phyloP scores from a whole-genome alignment of 306 rosid species.

The Ormosia emarginata region DNA sequence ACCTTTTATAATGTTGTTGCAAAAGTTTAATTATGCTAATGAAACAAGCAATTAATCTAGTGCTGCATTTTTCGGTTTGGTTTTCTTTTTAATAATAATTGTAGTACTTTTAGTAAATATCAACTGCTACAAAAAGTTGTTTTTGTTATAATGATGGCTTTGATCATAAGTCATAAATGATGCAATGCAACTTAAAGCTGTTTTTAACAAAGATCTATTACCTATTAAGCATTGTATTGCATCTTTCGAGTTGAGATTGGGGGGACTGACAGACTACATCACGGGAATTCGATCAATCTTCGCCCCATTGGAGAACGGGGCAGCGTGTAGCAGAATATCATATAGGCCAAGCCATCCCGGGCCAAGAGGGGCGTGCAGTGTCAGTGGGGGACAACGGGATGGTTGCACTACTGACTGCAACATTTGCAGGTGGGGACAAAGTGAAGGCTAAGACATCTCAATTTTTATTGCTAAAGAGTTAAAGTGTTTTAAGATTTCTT shows the following conservation, averaged over 20 bases:
- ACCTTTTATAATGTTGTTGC: neutral
- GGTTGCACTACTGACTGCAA: constrained; percentile 1
- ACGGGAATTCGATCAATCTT: neutral
- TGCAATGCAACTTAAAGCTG: constrained; percentile 12
- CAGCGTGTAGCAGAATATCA: neutral
- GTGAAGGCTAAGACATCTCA: constrained; percentile 47
- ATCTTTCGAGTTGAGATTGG: neutral
- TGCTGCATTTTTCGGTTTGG: neutral
- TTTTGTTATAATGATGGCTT: neutral
- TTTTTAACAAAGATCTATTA: neutral
- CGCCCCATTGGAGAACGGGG: neutral
- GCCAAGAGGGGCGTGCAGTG: constrained; percentile 20
- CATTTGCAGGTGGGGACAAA: constrained; percentile 49
- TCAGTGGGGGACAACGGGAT: constrained; percentile 17
- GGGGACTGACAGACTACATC: neutral
- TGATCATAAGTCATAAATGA: neutral
- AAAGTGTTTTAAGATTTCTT: neutral
- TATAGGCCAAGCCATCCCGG: neutral
- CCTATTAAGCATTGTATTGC: neutral
- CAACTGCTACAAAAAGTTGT: neutral
- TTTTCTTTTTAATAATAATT: constrained; percentile 10
- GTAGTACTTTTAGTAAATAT: constrained; percentile 14
- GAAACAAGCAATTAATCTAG: neutral
- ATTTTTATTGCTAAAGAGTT: neutral
- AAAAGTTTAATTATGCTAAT: constrained; percentile 4